phyloP scores from a whole-genome alignment of 2,329 filamentous ascomycete species.

The Onygenales sp. region DNA sequence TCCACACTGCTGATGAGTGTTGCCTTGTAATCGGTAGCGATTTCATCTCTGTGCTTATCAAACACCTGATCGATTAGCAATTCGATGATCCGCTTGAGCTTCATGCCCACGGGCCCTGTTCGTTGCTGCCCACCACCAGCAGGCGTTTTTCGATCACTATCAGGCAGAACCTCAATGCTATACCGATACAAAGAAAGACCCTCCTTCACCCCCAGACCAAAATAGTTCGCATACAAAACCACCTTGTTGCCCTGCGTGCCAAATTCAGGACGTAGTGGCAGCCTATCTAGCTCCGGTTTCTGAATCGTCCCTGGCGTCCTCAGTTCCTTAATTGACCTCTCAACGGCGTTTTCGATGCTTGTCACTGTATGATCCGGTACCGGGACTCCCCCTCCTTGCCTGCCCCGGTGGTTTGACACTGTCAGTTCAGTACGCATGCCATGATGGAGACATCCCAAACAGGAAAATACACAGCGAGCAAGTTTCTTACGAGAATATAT shows the following conservation, averaged over 20 bases:
- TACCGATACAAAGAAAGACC: conserved; percentile 32
- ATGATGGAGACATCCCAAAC: no score
- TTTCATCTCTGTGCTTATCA: conserved; percentile 13
- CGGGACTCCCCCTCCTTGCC: no score
- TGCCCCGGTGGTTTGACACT: no score
- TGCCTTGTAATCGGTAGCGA: conserved; percentile 33
- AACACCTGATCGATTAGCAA: conserved; percentile 34
- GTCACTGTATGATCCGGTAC: no score
- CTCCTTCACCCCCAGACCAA: conserved; percentile 26
- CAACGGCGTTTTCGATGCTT: neutral
- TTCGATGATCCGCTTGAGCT: conserved; percentile 39
- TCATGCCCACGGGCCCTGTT: conserved; percentile 19
- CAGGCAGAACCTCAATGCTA: conserved; percentile 24
- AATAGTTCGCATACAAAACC: conserved; percentile 30
- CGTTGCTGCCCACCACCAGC: conserved; percentile 23
- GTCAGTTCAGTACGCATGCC: no score
- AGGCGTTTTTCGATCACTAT: conserved; percentile 17
- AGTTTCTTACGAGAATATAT: no score
- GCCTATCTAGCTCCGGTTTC: conserved; percentile 8
- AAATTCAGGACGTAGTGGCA: conserved; percentile 28
- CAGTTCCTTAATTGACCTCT: neutral
- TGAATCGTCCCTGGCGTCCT: neutral
- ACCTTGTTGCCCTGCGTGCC: conserved; percentile 24
- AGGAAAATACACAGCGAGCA: no score
- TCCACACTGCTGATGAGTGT: conserved; percentile 26